phyloP scores from a whole-genome alignment of 345 rosid genomes.

The Isatis tinctoria region DNA sequence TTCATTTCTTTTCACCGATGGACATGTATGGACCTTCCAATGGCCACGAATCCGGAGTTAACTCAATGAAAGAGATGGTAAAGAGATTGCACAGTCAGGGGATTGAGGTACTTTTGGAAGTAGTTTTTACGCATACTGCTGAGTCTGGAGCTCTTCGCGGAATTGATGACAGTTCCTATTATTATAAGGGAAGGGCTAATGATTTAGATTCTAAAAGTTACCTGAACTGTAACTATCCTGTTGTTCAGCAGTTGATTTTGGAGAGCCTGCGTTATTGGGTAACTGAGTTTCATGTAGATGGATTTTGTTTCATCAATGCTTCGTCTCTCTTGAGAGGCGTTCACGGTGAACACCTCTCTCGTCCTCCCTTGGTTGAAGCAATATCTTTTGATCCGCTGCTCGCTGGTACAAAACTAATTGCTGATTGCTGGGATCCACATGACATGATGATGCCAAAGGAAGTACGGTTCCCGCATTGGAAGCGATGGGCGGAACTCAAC shows the following conservation, averaged over 20 bases:
- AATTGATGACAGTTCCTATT: conserved; percentile 68
- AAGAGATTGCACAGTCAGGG: conserved; percentile 72
- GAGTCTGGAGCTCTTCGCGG: conserved; percentile 61
- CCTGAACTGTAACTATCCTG: conserved; percentile 72
- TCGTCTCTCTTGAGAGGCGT: conserved; percentile 62
- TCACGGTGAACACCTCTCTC: conserved; percentile 63
- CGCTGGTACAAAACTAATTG: conserved; percentile 65
- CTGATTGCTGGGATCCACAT: conserved; percentile 74
- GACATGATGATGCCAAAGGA: conserved; percentile 36
- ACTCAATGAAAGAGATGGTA: conserved; percentile 85
- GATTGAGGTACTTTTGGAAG: conserved; percentile 82
- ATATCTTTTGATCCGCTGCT: conserved; percentile 89
- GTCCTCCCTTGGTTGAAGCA: conserved; percentile 85
- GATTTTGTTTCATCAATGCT: conserved; percentile 83
- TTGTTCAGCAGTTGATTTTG: conserved; percentile 68
- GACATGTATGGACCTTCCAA: conserved; percentile 53
- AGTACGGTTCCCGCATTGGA: conserved; percentile 80
- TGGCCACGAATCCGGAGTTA: conserved; percentile 45
- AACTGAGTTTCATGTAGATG: conserved; percentile 79
- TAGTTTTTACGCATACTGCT: conserved; percentile 73
- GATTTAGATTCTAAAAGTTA: conserved; percentile 39
- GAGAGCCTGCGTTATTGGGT: conserved; percentile 87
- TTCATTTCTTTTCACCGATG: conserved; percentile 74
- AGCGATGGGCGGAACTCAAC: conserved; percentile 79
- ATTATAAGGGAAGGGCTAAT: conserved; percentile 32